Evolutionary conservation across 352 stramenopile species (phyloP), one percentile per base, ranked within the genome.

Genomic region (Phytophthora lateralis): DNA sequence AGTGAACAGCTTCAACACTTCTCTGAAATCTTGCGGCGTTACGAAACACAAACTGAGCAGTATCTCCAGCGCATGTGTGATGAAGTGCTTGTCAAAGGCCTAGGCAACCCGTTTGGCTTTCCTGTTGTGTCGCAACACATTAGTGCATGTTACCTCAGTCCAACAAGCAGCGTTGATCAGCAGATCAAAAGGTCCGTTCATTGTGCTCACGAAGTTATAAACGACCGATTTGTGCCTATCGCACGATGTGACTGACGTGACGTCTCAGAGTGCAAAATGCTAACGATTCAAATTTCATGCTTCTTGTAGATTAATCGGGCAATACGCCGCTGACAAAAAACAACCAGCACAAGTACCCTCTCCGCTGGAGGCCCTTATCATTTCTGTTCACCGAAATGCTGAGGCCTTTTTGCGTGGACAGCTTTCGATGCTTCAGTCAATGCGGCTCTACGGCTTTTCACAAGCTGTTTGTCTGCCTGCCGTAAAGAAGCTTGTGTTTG

Each of bases 101-200:
- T 95, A 37, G 76, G 57, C 15, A 94, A 95, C 50, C 82, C 87
- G 3, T 78, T 96, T 32, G 63, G 66, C 4, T 93, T 93, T 60
- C 88, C 88, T 4, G 75, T 94, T 41, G 86, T 96, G 17, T 87
- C 80, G 6, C 88, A 96, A 42, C 82, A 95, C 32, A 75, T 90
- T 3, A 91, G 66, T 21, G 45, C 87, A 24, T 95, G 85, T 35
- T 71, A 91, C 39, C 67, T 96, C 12, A 93, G 80, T 44, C 80
- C 82, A n/a, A 90, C 69, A 17, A 67, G 48, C 10, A 59, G 37
- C 27, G 49, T 93, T 29, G 78, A 90, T 49, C 72, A 87, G 29
- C 73, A 60, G n/a, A 73, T 94, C 27, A 96, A 93, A 64, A 77
- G 78, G 80, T 89, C 71, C 39, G 55, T 34, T 3, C 5, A 43